Percentiles rank a stretch among this genome's conserved stretches.
Conservation (phyloP, 2,329 filamentous ascomycete genomes). For the Beauveria bassiana region DNA sequence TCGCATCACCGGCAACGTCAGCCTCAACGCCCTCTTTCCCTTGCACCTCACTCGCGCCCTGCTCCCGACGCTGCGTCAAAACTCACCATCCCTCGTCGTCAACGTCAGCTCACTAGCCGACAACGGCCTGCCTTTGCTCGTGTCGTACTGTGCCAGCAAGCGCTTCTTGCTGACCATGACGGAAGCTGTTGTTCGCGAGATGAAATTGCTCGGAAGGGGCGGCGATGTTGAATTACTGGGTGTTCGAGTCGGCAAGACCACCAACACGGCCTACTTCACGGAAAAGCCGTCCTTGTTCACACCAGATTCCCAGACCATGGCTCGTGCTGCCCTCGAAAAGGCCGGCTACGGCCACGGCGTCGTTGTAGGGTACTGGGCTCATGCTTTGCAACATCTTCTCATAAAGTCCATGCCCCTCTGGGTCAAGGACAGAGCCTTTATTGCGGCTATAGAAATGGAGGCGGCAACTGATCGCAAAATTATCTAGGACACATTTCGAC, state of each 20-base stretch:
- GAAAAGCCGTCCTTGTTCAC: conserved; percentile 15
- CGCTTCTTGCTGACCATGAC: conserved; percentile 35
- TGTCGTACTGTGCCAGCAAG: conserved; percentile 38
- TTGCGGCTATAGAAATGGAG: conserved; percentile 1
- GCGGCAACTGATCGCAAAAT: conserved; percentile 2
- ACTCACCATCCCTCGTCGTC: conserved; percentile 37
- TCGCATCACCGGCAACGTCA: conserved; percentile 33
- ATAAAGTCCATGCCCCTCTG: conserved; percentile 10
- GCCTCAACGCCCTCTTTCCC: conserved; percentile 42
- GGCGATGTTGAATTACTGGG: conserved; percentile 13
- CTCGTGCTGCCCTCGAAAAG: conserved; percentile 14
- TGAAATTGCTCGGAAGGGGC: conserved; percentile 19
- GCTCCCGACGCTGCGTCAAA: conserved; percentile 34
- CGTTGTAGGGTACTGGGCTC: conserved; percentile 15
- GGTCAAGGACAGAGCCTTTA: conserved; percentile 9
- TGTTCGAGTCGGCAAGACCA: conserved; percentile 15
- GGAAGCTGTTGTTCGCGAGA: conserved; percentile 32
- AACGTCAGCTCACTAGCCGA: conserved; percentile 42
- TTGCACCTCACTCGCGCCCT: conserved; percentile 36
- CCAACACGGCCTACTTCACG: conserved; percentile 14
- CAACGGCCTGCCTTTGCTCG: conserved; percentile 37
- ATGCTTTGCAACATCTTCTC: conserved; percentile 14
- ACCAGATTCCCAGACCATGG: conserved; percentile 14
- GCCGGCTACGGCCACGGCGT: conserved; percentile 14
- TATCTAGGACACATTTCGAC: background rate